Evolutionary conservation across 2,329 filamentous ascomycete genomes (phyloP).

Genomic region (Monosporascus sp.): DNA sequence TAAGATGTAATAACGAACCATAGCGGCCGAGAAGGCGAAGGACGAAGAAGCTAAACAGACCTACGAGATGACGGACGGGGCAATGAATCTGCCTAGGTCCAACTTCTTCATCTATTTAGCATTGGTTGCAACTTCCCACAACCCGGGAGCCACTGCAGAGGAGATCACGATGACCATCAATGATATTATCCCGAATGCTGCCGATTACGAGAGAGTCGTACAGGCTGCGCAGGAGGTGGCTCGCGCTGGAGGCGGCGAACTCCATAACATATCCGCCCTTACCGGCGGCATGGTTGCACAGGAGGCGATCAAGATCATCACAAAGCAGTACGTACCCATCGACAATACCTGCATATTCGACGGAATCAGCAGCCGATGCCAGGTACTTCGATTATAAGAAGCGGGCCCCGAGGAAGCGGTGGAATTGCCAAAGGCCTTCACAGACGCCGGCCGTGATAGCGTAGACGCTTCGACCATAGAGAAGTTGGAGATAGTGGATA

Average conservation of each 20-base stretch:
- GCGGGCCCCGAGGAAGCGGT: conserved; percentile 11
- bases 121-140: conserved; percentile 49
- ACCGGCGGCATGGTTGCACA: conserved; percentile 93
- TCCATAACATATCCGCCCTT: conserved; percentile 87
- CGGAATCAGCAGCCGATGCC: conserved; percentile 59
- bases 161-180: conserved; percentile 48
- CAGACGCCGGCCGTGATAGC: conserved; percentile 18
- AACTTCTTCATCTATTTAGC: conserved; percentile 67
- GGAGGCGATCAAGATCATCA: conserved; percentile 87
- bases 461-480: conserved; percentile 25
- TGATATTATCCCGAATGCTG: conserved; percentile 41
- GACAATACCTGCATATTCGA: conserved; percentile 69
- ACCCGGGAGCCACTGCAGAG: conserved; percentile 38
- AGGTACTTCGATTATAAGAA: conserved; percentile 49
- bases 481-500: conserved; percentile 23
- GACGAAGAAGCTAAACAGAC: conserved; percentile 47
- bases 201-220: conserved; percentile 43
- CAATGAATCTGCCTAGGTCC: conserved; percentile 45
- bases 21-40: conserved; percentile 50
- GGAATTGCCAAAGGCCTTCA: conserved; percentile 7
- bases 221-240: conserved; percentile 62
- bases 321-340: conserved; percentile 66
- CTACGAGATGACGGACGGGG: conserved; percentile 26
- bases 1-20: conserved; percentile 21
- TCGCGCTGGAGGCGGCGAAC: conserved; percentile 74